Evolutionary conservation across 192 early-diverging fungal genomes (phyloP).

Genomic region (Backusella westeae): DNA sequence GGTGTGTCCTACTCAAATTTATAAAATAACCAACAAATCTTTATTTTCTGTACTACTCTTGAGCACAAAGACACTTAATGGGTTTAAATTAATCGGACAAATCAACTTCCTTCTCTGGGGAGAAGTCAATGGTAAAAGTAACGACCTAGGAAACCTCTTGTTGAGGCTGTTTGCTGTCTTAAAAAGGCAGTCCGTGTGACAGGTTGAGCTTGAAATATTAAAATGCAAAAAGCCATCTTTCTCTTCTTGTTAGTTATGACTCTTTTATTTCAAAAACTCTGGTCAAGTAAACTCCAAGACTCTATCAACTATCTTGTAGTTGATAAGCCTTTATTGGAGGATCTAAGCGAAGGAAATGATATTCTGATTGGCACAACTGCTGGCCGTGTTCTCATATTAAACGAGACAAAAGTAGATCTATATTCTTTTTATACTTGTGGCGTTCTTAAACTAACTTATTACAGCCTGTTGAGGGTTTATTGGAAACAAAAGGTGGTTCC

Average conservation of each 20-base stretch:
- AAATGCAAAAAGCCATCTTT: background rate
- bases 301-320: constrained; percentile 31
- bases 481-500: constrained; percentile 37
- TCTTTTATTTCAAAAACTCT: constrained; percentile 15
- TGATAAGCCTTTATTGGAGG: constrained; percentile 34
- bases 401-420: constrained; percentile 31
- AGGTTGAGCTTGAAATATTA: background rate
- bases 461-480: constrained; percentile 27
- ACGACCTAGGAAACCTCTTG: too few species aligned
- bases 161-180: too few species aligned
- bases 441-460: background rate
- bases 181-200: too few species aligned
- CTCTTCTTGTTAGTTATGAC: background rate
- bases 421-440: background rate
- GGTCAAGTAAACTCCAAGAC: constrained; percentile 25
- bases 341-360: constrained; percentile 34
- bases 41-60: too few species aligned
- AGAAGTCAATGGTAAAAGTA: too few species aligned
- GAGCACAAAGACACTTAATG: too few species aligned
- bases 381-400: constrained; percentile 31
- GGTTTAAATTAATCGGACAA: too few species aligned
- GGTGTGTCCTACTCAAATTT: too few species aligned
- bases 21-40: too few species aligned
- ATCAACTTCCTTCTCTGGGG: too few species aligned
- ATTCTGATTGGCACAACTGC: constrained; percentile 27